Evolutionary conservation across 805 yeast genomes (phyloP).

Genomic region (Wickerhamiella australiensis): DNA sequence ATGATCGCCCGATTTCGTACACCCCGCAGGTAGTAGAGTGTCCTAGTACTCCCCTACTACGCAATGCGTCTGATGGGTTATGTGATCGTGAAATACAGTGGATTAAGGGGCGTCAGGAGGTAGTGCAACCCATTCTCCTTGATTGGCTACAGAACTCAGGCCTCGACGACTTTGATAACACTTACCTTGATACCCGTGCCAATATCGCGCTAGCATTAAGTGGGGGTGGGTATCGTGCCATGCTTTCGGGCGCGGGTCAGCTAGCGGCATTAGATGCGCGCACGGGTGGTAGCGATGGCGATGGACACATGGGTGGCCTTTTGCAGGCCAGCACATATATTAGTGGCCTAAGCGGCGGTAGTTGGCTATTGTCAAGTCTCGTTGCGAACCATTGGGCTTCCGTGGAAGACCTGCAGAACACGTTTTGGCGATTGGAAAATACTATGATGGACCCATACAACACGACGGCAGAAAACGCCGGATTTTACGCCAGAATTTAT

Average conservation of each 20-base stretch:
- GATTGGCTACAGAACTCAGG: not conserved
- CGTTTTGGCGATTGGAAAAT: conserved; percentile 55
- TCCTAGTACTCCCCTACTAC: not conserved
- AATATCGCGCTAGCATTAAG: conserved; percentile 41
- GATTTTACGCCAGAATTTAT: not conserved
- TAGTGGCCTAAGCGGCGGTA: conserved; percentile 73
- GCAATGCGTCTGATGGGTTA: not conserved
- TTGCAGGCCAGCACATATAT: conserved; percentile 59
- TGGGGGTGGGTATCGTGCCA: conserved; percentile 78
- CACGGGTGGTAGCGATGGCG: conserved; percentile 40
- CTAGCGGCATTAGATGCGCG: conserved; percentile 68
- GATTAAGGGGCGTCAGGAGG: not conserved
- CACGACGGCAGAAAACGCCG: not conserved
- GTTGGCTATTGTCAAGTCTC: conserved; percentile 65
- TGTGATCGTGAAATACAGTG: not conserved
- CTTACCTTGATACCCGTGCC: not conserved
- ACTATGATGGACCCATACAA: conserved; percentile 41
- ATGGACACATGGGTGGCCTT: conserved; percentile 57
- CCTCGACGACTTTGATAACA: not conserved
- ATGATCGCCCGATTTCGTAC: not conserved
- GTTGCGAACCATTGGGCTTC: conserved; percentile 62
- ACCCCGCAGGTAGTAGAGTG: not conserved
- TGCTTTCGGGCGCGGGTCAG: conserved; percentile 47
- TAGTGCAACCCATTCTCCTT: not conserved
- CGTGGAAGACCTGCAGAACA: conserved; percentile 44